Base-by-base conservation (phyloP, 345 rosid genomes). In the Cardiospermum halicacabum region DNA sequence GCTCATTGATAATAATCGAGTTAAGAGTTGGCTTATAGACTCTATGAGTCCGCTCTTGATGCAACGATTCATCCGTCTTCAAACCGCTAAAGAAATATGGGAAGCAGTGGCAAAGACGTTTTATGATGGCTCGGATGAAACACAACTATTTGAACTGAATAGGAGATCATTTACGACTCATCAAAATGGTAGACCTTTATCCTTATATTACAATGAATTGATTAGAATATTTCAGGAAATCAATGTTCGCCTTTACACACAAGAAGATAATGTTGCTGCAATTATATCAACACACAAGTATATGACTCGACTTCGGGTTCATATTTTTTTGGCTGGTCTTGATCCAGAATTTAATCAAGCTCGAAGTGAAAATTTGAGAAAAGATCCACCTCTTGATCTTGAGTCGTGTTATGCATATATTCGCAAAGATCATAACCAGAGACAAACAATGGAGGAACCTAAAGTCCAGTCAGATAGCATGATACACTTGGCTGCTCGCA, bases 301-400 rank as follows among this genome's bases (percentile, higher is more conserved):
- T n/a, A 65, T 65, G 59, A 13, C 59, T 36, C 15, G 60, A 4
- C 26, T 65, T 37, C 49, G 36, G 53, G 68, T 65, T 53, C 68
- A 65, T 53, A 64, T 65, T 37, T 32, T 64, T 53, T 31, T 65
- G 4, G 26, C 1, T 45, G 56, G 28, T 1, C 43, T 48, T 8
- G 48, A 51, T 53, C 47, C 53, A 3, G 11, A 37, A 39, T 64
- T 65, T n/a, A 21, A 53, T 36, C 28, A 66, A 26, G 62, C 30
- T 66, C 15, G 18, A 3, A 27, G 59, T 9, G 66, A 60, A 18
- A 59, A 60, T 21, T 60, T 60, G 11, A 11, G 53, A 11, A 60
- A 50, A 25, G 42, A 68, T 30, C 60, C 66, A 18, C 30, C 28
- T 3, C 56, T 66, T 9, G 63, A 66, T 7, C 11, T 66, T 3